phyloP scores from a whole-genome alignment of 257 asterid species.

The Verbena officinalis region DNA sequence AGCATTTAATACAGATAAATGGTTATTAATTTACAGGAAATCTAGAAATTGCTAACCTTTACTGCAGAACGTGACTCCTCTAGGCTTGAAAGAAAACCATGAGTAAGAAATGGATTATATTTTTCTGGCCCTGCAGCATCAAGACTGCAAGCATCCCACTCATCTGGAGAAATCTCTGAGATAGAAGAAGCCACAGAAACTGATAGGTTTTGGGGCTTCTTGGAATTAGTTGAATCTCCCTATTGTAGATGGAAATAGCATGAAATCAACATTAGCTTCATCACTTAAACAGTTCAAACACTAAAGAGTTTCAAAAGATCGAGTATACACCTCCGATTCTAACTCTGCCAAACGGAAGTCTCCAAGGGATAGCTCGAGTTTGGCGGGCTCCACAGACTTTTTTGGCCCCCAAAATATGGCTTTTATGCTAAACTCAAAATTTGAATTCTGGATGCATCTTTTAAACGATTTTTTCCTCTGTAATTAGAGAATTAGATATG shows the following conservation, averaged over 20 bases:
- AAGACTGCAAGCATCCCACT: constrained; percentile 91
- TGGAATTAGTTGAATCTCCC: constrained; percentile 49
- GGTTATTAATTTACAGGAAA: neutral
- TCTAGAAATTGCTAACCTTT: constrained; percentile 47
- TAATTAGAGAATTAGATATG: constrained; percentile 25
- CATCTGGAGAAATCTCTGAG: constrained; percentile 62
- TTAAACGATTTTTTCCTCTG: constrained; percentile 49
- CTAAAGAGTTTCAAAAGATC: constrained; percentile 15
- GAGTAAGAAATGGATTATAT: constrained; percentile 81
- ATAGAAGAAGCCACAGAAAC: constrained; percentile 87
- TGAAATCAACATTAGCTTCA: constrained; percentile 3
- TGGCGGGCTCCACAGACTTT: constrained; percentile 63
- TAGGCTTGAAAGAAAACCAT: constrained; percentile 89
- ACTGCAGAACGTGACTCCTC: constrained; percentile 87
- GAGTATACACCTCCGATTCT: constrained; percentile 56
- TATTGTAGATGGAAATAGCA: constrained; percentile 33
- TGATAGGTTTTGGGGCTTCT: constrained; percentile 49
- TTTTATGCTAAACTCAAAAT: constrained; percentile 41
- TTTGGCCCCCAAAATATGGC: constrained; percentile 86
- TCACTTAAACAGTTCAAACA: constrained; percentile 8
- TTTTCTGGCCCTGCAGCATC: constrained; percentile 66
- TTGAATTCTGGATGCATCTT: constrained; percentile 29
- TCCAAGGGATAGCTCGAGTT: constrained; percentile 59
- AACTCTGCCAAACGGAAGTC: constrained; percentile 57
- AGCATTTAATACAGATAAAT: neutral